Evolutionary conservation across 495 filamentous ascomycete species (phyloP), one percentile per base, ranked within the genome.

Genomic region (Penicillium verhagenii): DNA sequence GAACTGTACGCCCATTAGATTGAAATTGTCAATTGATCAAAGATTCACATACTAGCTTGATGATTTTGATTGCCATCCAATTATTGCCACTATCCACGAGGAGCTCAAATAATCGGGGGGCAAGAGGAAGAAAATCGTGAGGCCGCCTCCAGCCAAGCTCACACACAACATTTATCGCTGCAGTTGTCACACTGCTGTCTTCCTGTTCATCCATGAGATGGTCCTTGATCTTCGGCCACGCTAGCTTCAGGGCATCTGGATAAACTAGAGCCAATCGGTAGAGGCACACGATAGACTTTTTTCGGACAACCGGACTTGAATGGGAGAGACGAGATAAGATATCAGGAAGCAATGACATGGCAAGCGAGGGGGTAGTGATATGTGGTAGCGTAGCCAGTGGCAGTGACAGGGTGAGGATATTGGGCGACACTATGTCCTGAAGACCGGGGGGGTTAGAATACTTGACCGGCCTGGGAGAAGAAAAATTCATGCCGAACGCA

Each of bases 51-150:
- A 94, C 92, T 47, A 98, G 81, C 69, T 98, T 98, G 65, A 98
- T 98, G 50, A 97, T 83, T 63, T 98, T 98, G 65, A 98, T 97
- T 28, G 91, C 92, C 93, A 98, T 97, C 94, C 94, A 98, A 72
- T 98, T 98, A 67, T 98, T 97, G 6, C 87, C 89, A 26, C 90
- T 83, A 47, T 93, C 88, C n/a, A 96, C 92, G 9, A 98, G 75
- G 10, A 98, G 76, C 49, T 95, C 90, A 58, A 97, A 98, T 28
- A 98, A 74, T 47, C 94, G 80, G 10, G 95, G 94, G 5, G 94
- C 94, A 13, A 98, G 74, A 7, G 95, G 88, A 2, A 98, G 80
- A 60, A 97, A 97, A 66, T 98, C 96, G 55, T 89, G 85, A 1
- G 94, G 94, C 56, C 96, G 82, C 57, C 94, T 80, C 86, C 93